Evolutionary conservation across 768 basidiomycete species (phyloP).

Genomic region (Kwoniella sp.): DNA sequence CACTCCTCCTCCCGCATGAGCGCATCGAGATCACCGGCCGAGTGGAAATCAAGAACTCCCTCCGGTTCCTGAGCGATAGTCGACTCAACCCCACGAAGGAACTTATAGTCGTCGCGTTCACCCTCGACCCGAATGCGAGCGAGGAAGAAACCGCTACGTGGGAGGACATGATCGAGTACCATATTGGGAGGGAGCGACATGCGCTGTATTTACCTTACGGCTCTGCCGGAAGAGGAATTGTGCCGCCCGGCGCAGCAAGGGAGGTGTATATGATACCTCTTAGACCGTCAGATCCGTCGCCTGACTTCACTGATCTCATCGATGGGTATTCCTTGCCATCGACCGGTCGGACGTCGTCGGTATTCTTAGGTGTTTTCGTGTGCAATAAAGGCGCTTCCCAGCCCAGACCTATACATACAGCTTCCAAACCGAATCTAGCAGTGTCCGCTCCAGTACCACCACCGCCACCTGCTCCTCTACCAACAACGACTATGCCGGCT

Average conservation of each 20-base stretch:
- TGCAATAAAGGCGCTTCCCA: slow-evolving; percentile 15
- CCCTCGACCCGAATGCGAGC: slow-evolving; percentile 26
- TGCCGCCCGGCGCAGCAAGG: slow-evolving; percentile 42
- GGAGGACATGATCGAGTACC: slow-evolving; percentile 41
- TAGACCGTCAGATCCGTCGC: slow-evolving; percentile 38
- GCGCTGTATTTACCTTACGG: slow-evolving; percentile 46
- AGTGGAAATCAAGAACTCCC: slow-evolving; percentile 37
- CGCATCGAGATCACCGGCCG: slow-evolving; percentile 46
- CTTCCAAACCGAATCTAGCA: slow-evolving; percentile 9
- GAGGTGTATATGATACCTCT: slow-evolving; percentile 54
- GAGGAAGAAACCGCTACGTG: slow-evolving; percentile 32
- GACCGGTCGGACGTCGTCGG: slow-evolving; percentile 21
- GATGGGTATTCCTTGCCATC: slow-evolving; percentile 43
- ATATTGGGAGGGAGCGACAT: slow-evolving; percentile 46
- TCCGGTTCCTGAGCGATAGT: slow-evolving; percentile 38
- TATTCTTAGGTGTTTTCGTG: slow-evolving; percentile 47
- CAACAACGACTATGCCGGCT: slow-evolving; percentile 9
- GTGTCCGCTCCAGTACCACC: not conserved
- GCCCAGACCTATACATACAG: not conserved
- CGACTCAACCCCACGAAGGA: slow-evolving; percentile 41
- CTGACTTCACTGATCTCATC: slow-evolving; percentile 50
- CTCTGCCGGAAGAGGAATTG: not conserved
- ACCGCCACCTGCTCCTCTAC: not conserved
- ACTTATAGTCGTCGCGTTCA: slow-evolving; percentile 46
- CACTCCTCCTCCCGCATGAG: slow-evolving; percentile 35